Base-by-base conservation (phyloP, 441 rosid genomes). In the Kokia cookei region DNA sequence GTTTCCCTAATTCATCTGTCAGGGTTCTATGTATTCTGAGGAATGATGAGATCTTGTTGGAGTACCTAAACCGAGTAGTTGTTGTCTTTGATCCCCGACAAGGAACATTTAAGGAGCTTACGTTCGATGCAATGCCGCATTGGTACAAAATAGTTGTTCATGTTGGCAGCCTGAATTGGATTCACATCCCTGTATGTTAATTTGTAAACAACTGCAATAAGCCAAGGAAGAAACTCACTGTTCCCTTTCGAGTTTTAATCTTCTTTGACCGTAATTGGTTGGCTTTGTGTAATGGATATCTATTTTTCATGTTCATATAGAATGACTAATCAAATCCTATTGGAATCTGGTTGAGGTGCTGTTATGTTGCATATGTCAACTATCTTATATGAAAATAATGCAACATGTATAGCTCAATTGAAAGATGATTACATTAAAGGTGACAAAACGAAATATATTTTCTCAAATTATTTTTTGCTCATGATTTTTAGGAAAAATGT, bases 61-160 rank as follows among this genome's bases (percentile, higher is more conserved):
- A 88, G 88, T 86, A 89, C n/a, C 83, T 73, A 79, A 84, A 78
- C 76, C 83, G 85, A 54, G 88, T 72, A 71, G 76, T 92, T 75
- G 90, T 90, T 71, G 61, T 80, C 17, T 90, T 81, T 73, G 90
- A 90, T 73, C 90, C 89, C 1, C 83, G 80, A 58, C 1, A 58
- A 10, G 89, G 86, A 64, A 83, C 78, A 65, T 92, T 92, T 43
- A 85, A 83, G 79, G 94, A 91, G 55, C 76, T 94, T 50, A 40
- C 62, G 40, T 81, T 88, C 42, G 75, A 82, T 70, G 90, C 88
- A 29, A 71, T 81, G 73, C 95, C 95, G 11, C 81, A 79, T 35
- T 86, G 92, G 91, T 92, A 89, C 74, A 89, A 86, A 26, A 60
- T 91, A 5, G 69, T 86, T 64, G 85, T 82, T 78, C 93, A 89